Evolutionary conservation across 345 rosid genomes (phyloP), one percentile per base, ranked within the genome.

Genomic region (Salix purpurea): DNA sequence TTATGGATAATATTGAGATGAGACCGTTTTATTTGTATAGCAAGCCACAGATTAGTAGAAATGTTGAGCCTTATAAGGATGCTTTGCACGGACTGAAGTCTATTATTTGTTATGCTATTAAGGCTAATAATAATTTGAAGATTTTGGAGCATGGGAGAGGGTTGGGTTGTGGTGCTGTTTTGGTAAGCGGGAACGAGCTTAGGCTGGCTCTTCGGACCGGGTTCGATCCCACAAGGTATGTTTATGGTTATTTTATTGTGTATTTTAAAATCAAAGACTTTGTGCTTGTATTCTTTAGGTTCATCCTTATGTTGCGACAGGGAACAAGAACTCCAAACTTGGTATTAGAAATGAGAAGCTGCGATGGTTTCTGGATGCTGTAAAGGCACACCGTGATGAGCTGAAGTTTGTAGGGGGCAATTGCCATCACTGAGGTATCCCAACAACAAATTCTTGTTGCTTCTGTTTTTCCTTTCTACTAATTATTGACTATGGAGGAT

Each of bases 291-390:
- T 23, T 68, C 8, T 24, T 52, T 65, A 93, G 99, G 98, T 96
- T 64, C 99, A 96, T 89, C 94, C 99, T 75, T 96, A 93, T 85
- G 98, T 96, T 67, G 97, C 97, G 48, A 96, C 98, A 1, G 99
- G 97, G 76, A 96, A 96, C 85, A 94, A 96, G 86, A 96, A 90
- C 87, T 94, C 99, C 39, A 96, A 96, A 86, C 94, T 96, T 79
- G 99, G 99, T 56, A 96, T 96, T 67, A 89, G 99, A 89, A 96
- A 96, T 72, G 97, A 96, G 90, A 96, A 94, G 85, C 85, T 96
- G 87, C 98, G 91, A 75, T 96, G 98, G 98, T 96, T 96, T 90
- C 89, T 96, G 56, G 99, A 96, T 84, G 88, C 91, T 81, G 95
- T 94, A 39, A 93, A 92, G 86, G 91, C 95, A 68, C 95, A 94